phyloP scores from a whole-genome alignment of 805 yeast species.

The Sugiyamaella chiloensis region DNA sequence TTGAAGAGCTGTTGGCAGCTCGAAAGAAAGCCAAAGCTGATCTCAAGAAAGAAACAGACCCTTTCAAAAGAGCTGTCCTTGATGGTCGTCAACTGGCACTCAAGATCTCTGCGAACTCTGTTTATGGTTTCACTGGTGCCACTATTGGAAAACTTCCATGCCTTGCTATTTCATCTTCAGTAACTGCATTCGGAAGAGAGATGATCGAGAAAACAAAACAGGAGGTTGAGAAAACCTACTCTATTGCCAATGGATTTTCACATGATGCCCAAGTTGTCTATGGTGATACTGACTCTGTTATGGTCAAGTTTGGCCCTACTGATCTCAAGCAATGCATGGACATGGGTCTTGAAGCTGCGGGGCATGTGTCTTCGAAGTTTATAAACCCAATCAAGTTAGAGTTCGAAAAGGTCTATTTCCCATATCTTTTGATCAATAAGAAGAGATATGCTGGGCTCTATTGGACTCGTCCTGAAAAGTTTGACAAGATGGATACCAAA shows the following conservation, averaged over 20 bases:
- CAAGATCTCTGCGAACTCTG: conserved; percentile 96
- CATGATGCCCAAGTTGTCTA: conserved; percentile 88
- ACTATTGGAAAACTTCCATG: conserved; percentile 97
- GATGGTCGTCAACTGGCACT: conserved; percentile 97
- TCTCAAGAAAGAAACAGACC: conserved; percentile 88
- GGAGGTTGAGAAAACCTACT: conserved; percentile 77
- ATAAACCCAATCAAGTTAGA: conserved; percentile 87
- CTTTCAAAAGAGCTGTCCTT: conserved; percentile 86
- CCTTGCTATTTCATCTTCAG: conserved; percentile 91
- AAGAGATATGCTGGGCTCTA: conserved; percentile 96
- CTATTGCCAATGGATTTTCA: conserved; percentile 76
- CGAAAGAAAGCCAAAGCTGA: conserved; percentile 92
- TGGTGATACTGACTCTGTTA: conserved; percentile 99
- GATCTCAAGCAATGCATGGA: conserved; percentile 84
- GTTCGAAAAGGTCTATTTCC: conserved; percentile 94
- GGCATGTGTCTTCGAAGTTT: conserved; percentile 71
- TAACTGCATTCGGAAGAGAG: conserved; percentile 91
- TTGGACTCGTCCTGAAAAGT: conserved; percentile 91
- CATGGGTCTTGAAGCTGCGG: conserved; percentile 93
- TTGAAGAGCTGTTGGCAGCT: conserved; percentile 83
- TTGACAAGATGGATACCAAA: conserved; percentile 95
- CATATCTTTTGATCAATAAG: conserved; percentile 89
- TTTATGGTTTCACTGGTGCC: conserved; percentile 98
- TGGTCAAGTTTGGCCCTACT: conserved; percentile 90
- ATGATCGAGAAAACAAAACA: conserved; percentile 93